Evolutionary conservation across 1,284 basidiomycete species (phyloP), one percentile per base, ranked within the genome.

Genomic region (Papiliotrema terrestris): DNA sequence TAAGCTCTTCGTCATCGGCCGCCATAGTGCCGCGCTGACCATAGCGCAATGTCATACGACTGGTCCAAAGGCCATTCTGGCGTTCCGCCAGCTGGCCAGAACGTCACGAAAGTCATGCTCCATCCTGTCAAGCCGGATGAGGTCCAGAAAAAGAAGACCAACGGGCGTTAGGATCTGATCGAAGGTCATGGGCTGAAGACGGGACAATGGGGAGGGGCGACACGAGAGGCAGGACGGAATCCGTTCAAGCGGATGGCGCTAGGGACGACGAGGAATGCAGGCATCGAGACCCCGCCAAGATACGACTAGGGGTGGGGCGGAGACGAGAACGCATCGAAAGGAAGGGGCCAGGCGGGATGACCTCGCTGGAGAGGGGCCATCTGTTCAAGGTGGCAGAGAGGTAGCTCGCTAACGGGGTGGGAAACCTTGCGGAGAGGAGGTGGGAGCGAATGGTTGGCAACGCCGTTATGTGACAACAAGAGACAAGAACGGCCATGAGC

Each of bases 51-150:
- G 20, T 89, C 89, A 3, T 93, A 93, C 67, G 91, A 94, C 71
- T 93, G 91, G 91, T 87, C 76, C 80, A 66, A 94, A 86, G 92
- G 92, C 3, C 88, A 93, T 74, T 84, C 84, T 11, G 91, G 91
- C 19, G 91, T 89, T 80, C 86, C 87, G 4, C 84, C 88, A 5
- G 83, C 83, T 15, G 48, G 55, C 11, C 36, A 59, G 22, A 85
- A 86, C 67, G 83, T 84, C 17, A 93, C 91, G 75, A 91, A 91
- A 72, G 78, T 95, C 62, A 90, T 94, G 87, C 77, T 95, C 56
- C 92, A 95, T 73, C 84, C 87, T 17, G 89, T 89, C 77, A 91
- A 91, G 78, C 88, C 90, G 45, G 89, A 92, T 9, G 90, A 93
- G 76, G 86, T 92, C 57, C 88, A 85, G 78, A 68, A 69, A 55